A percentile compares a stretch with the other conserved stretches of the same genome.
Conservation (phyloP, 441 rosid genomes). For the Bruguiera hainesii region DNA sequence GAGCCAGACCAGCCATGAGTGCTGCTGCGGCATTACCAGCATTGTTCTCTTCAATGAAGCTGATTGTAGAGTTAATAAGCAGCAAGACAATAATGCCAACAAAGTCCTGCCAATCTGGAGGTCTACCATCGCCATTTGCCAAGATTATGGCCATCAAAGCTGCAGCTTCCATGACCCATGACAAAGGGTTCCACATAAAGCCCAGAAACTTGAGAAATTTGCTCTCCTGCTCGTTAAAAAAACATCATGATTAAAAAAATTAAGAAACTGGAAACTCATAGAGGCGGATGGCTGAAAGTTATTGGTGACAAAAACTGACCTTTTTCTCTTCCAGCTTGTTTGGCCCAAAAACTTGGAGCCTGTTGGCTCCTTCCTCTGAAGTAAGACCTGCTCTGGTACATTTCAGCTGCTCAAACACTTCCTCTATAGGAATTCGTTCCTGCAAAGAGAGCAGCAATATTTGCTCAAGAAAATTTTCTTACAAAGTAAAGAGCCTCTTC, state of each 20-base stretch:
- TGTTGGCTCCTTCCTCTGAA: constrained; percentile 57
- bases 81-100: constrained; percentile 66
- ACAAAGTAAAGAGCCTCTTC: no score
- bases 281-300: neutral
- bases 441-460: constrained; percentile 22
- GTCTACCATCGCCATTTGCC: constrained; percentile 70
- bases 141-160: constrained; percentile 79
- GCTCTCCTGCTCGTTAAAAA: constrained; percentile 52
- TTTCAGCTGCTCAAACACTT: constrained; percentile 83
- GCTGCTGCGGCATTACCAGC: constrained; percentile 96
- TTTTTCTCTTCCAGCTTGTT: constrained; percentile 90
- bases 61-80: constrained; percentile 84
- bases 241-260: neutral
- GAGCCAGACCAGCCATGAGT: constrained; percentile 92
- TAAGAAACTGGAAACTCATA: neutral
- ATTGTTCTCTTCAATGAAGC: constrained; percentile 84
- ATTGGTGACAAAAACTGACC: constrained; percentile 30
- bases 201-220: constrained; percentile 78
- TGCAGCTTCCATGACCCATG: constrained; percentile 99
- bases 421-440: constrained; percentile 83
- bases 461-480: neutral
- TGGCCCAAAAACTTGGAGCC: constrained; percentile 79
- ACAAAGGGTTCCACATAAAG: constrained; percentile 95
- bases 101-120: constrained; percentile 96
- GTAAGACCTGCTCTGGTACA: constrained; percentile 70